Base-by-base conservation (phyloP, 2,329 filamentous ascomycete genomes). In the Elsinoe ampelina region DNA sequence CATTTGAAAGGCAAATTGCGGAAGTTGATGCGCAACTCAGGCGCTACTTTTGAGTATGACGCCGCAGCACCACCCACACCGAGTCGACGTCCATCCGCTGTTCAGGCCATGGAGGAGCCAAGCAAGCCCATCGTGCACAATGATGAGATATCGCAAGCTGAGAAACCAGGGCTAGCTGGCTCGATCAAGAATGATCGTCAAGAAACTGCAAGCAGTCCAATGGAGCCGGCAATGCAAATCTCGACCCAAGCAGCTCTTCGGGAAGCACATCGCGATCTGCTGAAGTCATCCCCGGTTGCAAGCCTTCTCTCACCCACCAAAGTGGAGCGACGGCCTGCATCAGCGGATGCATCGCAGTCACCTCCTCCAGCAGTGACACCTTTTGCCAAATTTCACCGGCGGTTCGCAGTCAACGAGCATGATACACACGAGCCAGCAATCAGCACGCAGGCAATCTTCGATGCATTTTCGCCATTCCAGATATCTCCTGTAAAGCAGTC, bases 371-470 rank as follows among this genome's bases (percentile, higher is more conserved):
- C 47, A 39, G 34, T 60, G 17, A 61, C 59, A 8, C 61, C 61
- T 10, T 61, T 61, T 51, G 47, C 57, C n/a, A 36, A 41, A 15
- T 59, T 62, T 45, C 57, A 61, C 48, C 55, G 41, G 15, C 59
- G 61, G 2, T 59, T 62, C 61, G 45, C 59, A 63, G 3, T 58
- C 38, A 38, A 57, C 55, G 15, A 59, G 63, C 13, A 62, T 65
- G 47, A 39, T 17, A 47, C 15, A n/a, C 50, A 26, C 54, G 63
- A 64, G 43, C 61, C 60, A 7, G 34, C 65, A 51, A 66, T 72
- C 32, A 74, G 71, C 57, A 77, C 75, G 1, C 75, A 77, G 56
- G 72, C 73, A 13, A 62, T 77, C 7, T 69, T 76, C 47, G 67
- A 68, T 22, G 71, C 67, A 7, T 70, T 59, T 20, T 59, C 59